Evolutionary conservation across 352 stramenopile species (phyloP).

Genomic region (Phytophthora fragariaefolia): DNA sequence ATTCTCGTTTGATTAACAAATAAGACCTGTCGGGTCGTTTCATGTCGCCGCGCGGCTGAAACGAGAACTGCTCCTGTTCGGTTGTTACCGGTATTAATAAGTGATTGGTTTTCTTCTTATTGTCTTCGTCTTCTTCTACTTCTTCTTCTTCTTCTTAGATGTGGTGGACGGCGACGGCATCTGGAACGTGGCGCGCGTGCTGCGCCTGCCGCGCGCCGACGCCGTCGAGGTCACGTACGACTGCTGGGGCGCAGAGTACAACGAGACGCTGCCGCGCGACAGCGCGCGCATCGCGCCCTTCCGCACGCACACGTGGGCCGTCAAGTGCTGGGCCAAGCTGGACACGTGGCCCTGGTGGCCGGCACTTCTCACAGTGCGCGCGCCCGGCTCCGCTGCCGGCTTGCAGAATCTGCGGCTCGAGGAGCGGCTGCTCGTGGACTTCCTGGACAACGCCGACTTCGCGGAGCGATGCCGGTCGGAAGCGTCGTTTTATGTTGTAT

Average conservation of each 20-base stretch:
- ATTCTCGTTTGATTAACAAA: background rate
- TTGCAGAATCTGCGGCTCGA: constrained; percentile 44
- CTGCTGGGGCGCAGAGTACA: constrained; percentile 64
- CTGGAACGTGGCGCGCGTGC: constrained; percentile 67
- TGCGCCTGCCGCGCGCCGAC: constrained; percentile 28
- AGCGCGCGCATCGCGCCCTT: constrained; percentile 67
- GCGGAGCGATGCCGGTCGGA: constrained; percentile 31
- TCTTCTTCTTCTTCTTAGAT: constrained; percentile 36
- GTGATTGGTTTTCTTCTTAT: background rate
- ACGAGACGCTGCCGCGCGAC: constrained; percentile 56
- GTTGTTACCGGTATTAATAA: no score
- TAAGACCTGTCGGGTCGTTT: no score
- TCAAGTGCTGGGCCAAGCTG: constrained; percentile 82
- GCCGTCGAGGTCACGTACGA: constrained; percentile 58
- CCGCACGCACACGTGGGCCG: constrained; percentile 70
- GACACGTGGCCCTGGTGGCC: constrained; percentile 78
- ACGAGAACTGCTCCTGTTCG: no score
- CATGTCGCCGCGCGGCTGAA: no score
- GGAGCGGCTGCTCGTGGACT: constrained; percentile 58
- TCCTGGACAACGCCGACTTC: constrained; percentile 52
- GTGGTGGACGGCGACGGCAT: constrained; percentile 64
- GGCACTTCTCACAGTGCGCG: constrained; percentile 53
- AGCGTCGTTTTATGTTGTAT: no score
- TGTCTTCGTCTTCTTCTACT: no score
- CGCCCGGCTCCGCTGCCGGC: constrained; percentile 43